Conservation (phyloP, 345 rosid genomes). For the Cardamine occulta region DNA sequence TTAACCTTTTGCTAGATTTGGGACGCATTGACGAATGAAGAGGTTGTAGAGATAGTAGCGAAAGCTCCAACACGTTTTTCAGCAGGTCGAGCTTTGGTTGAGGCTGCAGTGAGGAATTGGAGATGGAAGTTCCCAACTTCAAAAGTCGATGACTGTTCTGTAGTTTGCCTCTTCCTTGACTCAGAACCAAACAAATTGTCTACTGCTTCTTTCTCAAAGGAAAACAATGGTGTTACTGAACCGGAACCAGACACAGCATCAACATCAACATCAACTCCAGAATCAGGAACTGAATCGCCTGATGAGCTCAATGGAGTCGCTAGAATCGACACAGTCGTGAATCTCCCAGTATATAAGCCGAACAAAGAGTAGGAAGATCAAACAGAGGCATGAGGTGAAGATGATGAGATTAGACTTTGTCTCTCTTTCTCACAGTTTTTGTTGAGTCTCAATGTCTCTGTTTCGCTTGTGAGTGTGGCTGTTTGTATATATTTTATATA, state of each 20-base stretch:
- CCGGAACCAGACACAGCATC: slow-evolving; percentile 22
- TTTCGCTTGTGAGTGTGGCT: slow-evolving; percentile 5
- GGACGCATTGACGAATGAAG: slow-evolving; percentile 91
- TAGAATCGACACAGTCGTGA: slow-evolving; percentile 69
- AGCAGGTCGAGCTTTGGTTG: slow-evolving; percentile 81
- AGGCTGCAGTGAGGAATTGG: slow-evolving; percentile 87
- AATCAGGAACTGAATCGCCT: slow-evolving; percentile 60
- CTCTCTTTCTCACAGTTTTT: background rate
- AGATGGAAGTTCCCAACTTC: slow-evolving; percentile 90
- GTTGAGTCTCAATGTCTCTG: slow-evolving; percentile 19
- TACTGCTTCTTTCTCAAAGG: slow-evolving; percentile 50
- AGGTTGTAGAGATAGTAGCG: slow-evolving; percentile 81
- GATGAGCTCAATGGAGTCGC: slow-evolving; percentile 85
- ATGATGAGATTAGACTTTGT: background rate
- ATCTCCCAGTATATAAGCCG: slow-evolving; percentile 64
- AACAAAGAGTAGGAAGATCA: slow-evolving; percentile 48
- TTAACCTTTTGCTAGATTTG: slow-evolving; percentile 60
- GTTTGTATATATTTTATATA: background rate
- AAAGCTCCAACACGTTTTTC: slow-evolving; percentile 68
- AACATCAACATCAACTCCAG: slow-evolving; percentile 38
- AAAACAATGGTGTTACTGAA: slow-evolving; percentile 6
- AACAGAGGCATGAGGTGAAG: slow-evolving; percentile 21
- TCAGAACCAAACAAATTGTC: slow-evolving; percentile 48
- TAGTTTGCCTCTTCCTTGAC: slow-evolving; percentile 88
- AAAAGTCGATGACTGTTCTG: slow-evolving; percentile 96